phyloP scores from a whole-genome alignment of 2,329 filamentous ascomycete species.

The Colletotrichum lupini region DNA sequence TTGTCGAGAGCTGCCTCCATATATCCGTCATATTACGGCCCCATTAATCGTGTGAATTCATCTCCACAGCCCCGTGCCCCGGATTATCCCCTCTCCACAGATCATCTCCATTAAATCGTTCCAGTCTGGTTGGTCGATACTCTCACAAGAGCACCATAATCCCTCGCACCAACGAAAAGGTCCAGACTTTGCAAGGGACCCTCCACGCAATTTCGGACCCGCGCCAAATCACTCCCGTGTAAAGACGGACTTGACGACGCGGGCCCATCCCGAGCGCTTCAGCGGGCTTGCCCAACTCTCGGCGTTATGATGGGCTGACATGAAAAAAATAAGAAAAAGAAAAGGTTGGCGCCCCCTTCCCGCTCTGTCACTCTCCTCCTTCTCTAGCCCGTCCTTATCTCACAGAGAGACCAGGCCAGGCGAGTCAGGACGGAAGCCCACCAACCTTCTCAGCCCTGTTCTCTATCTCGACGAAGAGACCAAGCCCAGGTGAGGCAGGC shows the following conservation, averaged over 20 bases:
- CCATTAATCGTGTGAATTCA: background rate
- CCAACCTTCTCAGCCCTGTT: constrained; percentile 26
- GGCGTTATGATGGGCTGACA: constrained; percentile 47
- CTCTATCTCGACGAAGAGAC: constrained; percentile 29
- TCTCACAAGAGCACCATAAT: constrained; percentile 18
- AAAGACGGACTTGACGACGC: background rate
- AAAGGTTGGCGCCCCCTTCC: constrained; percentile 4
- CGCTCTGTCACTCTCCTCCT: constrained; percentile 2
- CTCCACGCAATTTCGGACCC: constrained; percentile 34
- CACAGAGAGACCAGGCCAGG: constrained; percentile 23
- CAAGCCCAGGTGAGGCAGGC: constrained; percentile 25
- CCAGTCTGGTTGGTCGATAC: constrained; percentile 39
- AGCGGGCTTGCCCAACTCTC: constrained; percentile 46
- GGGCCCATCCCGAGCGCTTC: constrained; percentile 38
- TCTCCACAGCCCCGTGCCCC: background rate
- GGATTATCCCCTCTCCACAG: background rate
- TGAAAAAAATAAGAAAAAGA: constrained; percentile 24
- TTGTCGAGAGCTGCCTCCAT: background rate
- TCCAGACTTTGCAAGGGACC: constrained; percentile 37
- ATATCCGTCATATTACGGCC: background rate
- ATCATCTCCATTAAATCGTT: background rate
- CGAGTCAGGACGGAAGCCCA: constrained; percentile 8
- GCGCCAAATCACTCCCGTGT: background rate
- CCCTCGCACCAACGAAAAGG: constrained; percentile 37
- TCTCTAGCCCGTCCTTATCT: constrained; percentile 24